phyloP scores from a whole-genome alignment of 164 flowering plant species.

The Pachysandra terminalis region DNA sequence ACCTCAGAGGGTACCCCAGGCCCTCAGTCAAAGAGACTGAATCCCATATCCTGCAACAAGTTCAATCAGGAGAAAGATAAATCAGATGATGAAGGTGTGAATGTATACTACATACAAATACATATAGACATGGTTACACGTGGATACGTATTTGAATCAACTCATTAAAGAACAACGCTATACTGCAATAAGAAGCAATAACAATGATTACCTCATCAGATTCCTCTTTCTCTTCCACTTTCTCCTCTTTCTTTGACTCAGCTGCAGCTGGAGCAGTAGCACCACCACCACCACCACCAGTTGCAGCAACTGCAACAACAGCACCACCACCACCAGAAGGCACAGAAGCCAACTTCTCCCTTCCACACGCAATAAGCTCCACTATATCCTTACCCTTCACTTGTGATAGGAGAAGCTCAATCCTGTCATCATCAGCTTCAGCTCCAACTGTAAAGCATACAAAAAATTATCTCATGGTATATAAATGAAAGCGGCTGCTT shows the following conservation, averaged over 20 bases:
- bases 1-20: background rate
- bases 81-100: background rate
- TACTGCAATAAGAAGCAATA: too few relatives aligned
- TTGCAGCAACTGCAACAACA: slow-evolving; percentile 32
- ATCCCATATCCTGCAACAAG: slow-evolving; percentile 49
- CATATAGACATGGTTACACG: background rate
- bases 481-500: background rate
- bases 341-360: slow-evolving; percentile 84
- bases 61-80: background rate
- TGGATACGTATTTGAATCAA: too few relatives aligned
- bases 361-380: slow-evolving; percentile 77
- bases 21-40: slow-evolving; percentile 45
- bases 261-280: slow-evolving; percentile 45
- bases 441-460: slow-evolving; percentile 53
- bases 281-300: slow-evolving; percentile 40
- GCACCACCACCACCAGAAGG: slow-evolving; percentile 77
- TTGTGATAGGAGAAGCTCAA: slow-evolving; percentile 57
- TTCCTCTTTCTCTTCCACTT: slow-evolving; percentile 70
- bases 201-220: slow-evolving; percentile 49
- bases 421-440: slow-evolving; percentile 63
- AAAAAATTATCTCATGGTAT: background rate
- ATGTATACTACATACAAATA: background rate
- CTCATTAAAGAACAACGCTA: too few relatives aligned
- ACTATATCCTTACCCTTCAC: slow-evolving; percentile 70
- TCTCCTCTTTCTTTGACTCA: slow-evolving; percentile 58